Base-by-base conservation (phyloP, 148 eudicot genomes). In the Dysphania ambrosioides region DNA sequence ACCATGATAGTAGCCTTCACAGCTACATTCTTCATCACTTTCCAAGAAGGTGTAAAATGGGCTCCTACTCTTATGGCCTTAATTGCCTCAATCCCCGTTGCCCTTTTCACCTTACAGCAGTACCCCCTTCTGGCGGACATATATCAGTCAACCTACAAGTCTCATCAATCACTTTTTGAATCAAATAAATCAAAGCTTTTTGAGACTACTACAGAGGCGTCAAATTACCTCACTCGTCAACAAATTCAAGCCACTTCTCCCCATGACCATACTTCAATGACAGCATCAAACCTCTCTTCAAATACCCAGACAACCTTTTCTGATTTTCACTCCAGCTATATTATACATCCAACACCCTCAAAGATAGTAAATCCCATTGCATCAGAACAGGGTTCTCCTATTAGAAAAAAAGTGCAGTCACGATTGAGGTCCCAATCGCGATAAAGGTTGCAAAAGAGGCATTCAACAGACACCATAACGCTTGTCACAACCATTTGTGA, bases 1-100 rank as follows among this genome's bases (percentile, higher is more conserved):
- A 77, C 76, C 29, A 83, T 83, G 86, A 77, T 83, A 32, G 13
- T 77, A 21, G 83, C 86, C 10, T 83, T 77, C 19, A 77, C 76
- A 2, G 27, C 72, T 2, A 71, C 79, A 10, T 74, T 79, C 74
- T 69, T 70, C 64, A 69, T 79, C 74, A 79, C 62, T 27, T 79
- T 79, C 62, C 63, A 5, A 49, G 63, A 72, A 9, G 77, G 77
- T 8, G 24, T 74, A 26, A 61, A 23, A 51, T 79, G 82, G 82
- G 78, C 68, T 24, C 78, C 78, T 6, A 26, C 74, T 74, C 78
- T 74, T 1, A 70, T 74, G 36, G 75, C 82, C 61, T 55, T 74
- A 6, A 49, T 79, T 53, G 74, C 82, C 31, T 34, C 36, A 32
- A 15, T 79, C 8, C 82, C 82, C 24, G 73, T 79, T 9, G 38